Percentiles rank a stretch among this genome's conserved stretches.
These are phyloP conservation scores for Citeromyces siamensis DNA, from an alignment of 1,139 yeast genomes.

Conservation along the genomic window DNA sequence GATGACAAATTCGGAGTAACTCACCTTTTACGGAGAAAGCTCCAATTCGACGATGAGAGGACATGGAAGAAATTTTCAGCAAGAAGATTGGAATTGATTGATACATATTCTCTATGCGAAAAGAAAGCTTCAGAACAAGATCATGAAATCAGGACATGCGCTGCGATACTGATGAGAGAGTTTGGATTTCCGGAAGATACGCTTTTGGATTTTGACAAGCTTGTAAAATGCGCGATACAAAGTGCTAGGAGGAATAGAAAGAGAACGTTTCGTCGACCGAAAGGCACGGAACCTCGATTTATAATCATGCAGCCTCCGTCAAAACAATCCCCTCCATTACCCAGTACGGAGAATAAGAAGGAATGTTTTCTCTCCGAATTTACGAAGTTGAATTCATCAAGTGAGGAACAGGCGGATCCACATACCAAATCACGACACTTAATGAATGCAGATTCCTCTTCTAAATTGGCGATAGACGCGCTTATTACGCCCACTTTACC, in stretches of 20 bases:
- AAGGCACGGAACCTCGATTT: not conserved
- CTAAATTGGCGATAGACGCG: conserved; percentile 18
- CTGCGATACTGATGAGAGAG: conserved; percentile 62
- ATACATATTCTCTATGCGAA: conserved; percentile 60
- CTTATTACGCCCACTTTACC: conserved; percentile 11
- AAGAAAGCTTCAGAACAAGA: conserved; percentile 92
- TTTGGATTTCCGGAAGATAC: conserved; percentile 53
- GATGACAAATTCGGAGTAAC: conserved; percentile 45
- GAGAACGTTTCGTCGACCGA: conserved; percentile 26
- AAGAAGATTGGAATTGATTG: conserved; percentile 77
- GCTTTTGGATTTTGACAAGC: conserved; percentile 67
- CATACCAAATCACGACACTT: conserved; percentile 10
- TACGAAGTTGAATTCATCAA: conserved; percentile 9
- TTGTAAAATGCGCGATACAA: conserved; percentile 90
- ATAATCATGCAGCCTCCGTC: not conserved
- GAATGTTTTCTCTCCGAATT: conserved; percentile 13
- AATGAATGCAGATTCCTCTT: conserved; percentile 12
- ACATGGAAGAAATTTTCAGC: conserved; percentile 87
- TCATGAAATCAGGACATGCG: conserved; percentile 62
- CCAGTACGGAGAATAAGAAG: not conserved
- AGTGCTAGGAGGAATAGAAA: conserved; percentile 58
- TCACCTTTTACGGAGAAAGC: conserved; percentile 56
- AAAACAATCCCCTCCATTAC: not conserved
- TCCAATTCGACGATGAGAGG: conserved; percentile 69
- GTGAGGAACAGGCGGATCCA: conserved; percentile 10